A percentile compares a stretch with the other conserved stretches of the same genome.
Conservation (phyloP, 139 green algal genomes). For the Micractinium sp. region DNA sequence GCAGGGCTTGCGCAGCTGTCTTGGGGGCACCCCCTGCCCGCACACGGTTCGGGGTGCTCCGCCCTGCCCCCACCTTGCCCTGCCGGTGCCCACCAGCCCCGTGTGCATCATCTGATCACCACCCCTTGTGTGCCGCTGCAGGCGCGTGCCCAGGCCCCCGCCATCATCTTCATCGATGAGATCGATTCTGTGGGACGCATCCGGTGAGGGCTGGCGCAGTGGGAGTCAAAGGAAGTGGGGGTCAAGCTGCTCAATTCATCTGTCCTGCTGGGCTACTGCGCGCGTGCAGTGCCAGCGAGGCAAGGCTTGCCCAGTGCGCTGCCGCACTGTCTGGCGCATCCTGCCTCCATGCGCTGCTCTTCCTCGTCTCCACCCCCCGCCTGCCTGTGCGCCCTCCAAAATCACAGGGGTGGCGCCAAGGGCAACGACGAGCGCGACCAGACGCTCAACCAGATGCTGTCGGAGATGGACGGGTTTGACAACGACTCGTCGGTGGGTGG, state of each 20-base stretch:
- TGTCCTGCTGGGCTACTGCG: neutral
- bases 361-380: neutral
- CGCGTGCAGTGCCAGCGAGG: neutral
- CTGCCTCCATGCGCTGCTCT: neutral
- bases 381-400: neutral
- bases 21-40: too few species aligned
- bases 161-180: slow-evolving; percentile 99
- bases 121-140: neutral
- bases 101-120: neutral
- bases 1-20: too few species aligned
- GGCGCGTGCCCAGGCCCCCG: slow-evolving; percentile 79
- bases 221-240: too few species aligned
- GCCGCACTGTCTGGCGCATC: neutral
- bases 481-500: slow-evolving; percentile 55
- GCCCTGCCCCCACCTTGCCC: neutral
- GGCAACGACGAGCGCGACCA: slow-evolving; percentile 95
- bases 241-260: too few species aligned
- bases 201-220: neutral
- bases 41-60: too few species aligned
- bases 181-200: slow-evolving; percentile 86
- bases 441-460: slow-evolving; percentile 95
- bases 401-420: slow-evolving; percentile 54
- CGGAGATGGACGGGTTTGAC: slow-evolving; percentile 94
- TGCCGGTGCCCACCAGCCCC: neutral
- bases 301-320: neutral